Percentiles rank a stretch among this genome's conserved stretches.
Conservation (phyloP, 2,329 filamentous ascomycete genomes). For the Claviceps capensis region DNA sequence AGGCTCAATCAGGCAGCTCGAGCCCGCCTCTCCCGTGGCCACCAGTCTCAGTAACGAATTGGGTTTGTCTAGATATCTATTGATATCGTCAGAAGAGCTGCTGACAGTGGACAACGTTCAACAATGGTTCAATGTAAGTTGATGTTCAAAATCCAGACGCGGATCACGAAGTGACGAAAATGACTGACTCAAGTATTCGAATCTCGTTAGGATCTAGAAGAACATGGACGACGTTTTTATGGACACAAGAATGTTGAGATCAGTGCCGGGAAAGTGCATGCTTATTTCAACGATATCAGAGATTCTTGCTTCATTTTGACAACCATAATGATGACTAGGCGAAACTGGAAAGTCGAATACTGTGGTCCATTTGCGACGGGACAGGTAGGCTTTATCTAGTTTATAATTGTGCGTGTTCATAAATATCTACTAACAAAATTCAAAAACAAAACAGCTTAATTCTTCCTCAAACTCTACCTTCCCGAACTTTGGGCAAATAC, state of each 20-base stretch:
- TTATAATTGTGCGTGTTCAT: background rate
- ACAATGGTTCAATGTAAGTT: slow-evolving; percentile 30
- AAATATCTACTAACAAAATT: background rate
- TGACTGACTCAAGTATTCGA: background rate
- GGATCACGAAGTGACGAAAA: background rate
- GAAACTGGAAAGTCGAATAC: slow-evolving; percentile 29
- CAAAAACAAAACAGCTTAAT: background rate
- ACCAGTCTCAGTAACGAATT: slow-evolving; percentile 30
- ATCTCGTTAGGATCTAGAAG: slow-evolving; percentile 23
- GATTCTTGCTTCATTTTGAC: slow-evolving; percentile 40
- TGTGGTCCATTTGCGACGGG: slow-evolving; percentile 5
- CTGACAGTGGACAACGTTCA: slow-evolving; percentile 26
- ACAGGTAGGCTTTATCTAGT: background rate
- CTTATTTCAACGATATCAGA: slow-evolving; percentile 46
- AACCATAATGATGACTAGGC: slow-evolving; percentile 28
- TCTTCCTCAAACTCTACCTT: background rate
- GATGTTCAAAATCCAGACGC: background rate
- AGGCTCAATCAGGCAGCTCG: slow-evolving; percentile 8
- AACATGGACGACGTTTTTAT: slow-evolving; percentile 19
- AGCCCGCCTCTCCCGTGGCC: slow-evolving; percentile 16
- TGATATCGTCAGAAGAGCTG: slow-evolving; percentile 21
- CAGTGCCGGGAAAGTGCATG: slow-evolving; percentile 30
- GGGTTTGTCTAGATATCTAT: slow-evolving; percentile 30
- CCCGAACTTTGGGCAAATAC: slow-evolving; percentile 15
- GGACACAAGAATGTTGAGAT: slow-evolving; percentile 24